Evolutionary conservation across 2,329 filamentous ascomycete genomes (phyloP), one percentile per base, ranked within the genome.

Genomic region (Ascochyta rabiei): DNA sequence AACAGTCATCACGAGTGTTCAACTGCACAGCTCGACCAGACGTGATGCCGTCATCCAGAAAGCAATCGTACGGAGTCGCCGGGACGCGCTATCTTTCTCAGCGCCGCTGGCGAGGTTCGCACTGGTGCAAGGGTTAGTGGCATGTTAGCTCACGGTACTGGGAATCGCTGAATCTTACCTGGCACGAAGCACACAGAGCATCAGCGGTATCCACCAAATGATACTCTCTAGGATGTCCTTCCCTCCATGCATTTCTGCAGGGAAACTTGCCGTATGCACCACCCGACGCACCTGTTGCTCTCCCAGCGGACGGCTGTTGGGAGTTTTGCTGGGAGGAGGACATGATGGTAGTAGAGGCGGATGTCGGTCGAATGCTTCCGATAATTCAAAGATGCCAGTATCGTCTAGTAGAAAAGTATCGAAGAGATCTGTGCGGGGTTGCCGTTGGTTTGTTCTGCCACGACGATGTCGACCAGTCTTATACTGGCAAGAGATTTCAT

Each of bases 221-320:
- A 52, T 66, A 64, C 24, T 63, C 54, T 37, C 52, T 45, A 15
- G 64, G 64, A 42, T 67, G 66, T 8, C 60, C 61, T n/a, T 57
- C 48, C n/a, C 61, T 52, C 33, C 56, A 54, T 44, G 58, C 60
- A 46, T 68, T 66, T 24, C 47, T 44, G 60, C 66, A 68, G 12
- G 51, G 54, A 24, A 66, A 62, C 44, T 57, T 63, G 41, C 48
- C 53, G 46, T 63, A 54, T n/a, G 58, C 60, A 49, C 64, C 66
- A 26, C 66, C 66, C 35, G 56, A 61, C 44, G 66, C 66, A 35
- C 66, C 66, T n/a, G 66, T 68, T 39, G 59, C 53, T 35, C 62
- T 52, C 41, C 61, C 56, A 26, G 62, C 65, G 18, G 61, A 60
- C 41, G 61, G 56, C 21, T 59, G 52, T 38, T 62, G 62, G 19